These are phyloP conservation scores for Melampsora abietis-canadensis DNA, from an alignment of 1,284 basidiomycete species.

Conservation along the genomic window DNA sequence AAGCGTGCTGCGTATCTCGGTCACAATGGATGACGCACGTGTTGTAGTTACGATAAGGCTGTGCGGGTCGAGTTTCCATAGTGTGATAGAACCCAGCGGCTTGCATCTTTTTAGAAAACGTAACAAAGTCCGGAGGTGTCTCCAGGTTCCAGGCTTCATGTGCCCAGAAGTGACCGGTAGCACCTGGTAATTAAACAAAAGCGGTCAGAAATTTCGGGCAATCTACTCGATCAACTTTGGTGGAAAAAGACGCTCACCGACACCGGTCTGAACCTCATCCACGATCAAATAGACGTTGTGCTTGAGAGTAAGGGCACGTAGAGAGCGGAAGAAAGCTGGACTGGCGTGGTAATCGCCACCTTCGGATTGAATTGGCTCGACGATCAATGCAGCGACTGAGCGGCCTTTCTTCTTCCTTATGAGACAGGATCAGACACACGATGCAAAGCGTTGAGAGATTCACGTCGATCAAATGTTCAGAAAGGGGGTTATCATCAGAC, in stretches of 20 bases:
- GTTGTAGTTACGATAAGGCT: conserved; percentile 58
- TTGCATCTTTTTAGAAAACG: conserved; percentile 59
- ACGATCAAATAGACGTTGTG: conserved; percentile 60
- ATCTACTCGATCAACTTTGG: neutral
- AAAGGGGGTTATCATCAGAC: neutral
- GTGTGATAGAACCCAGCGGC: conserved; percentile 59
- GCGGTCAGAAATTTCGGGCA: neutral
- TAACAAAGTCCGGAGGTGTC: conserved; percentile 59
- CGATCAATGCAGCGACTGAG: conserved; percentile 60
- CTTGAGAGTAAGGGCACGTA: conserved; percentile 57
- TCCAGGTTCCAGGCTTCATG: conserved; percentile 60
- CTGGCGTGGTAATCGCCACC: conserved; percentile 61
- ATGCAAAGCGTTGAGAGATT: neutral
- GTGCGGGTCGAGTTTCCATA: conserved; percentile 56
- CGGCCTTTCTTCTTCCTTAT: conserved; percentile 53
- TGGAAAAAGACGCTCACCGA: conserved; percentile 46
- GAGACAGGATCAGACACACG: neutral
- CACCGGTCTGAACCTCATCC: conserved; percentile 60
- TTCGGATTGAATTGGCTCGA: conserved; percentile 60
- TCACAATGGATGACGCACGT: neutral
- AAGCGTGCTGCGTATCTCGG: neutral
- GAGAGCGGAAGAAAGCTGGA: conserved; percentile 57
- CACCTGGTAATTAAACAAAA: conserved; percentile 47
- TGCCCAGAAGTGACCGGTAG: conserved; percentile 61
- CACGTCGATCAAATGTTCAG: neutral